Evolutionary conservation across 2,329 filamentous ascomycete species (phyloP), one percentile per base, ranked within the genome.

Genomic region (Penicillium nordicum): DNA sequence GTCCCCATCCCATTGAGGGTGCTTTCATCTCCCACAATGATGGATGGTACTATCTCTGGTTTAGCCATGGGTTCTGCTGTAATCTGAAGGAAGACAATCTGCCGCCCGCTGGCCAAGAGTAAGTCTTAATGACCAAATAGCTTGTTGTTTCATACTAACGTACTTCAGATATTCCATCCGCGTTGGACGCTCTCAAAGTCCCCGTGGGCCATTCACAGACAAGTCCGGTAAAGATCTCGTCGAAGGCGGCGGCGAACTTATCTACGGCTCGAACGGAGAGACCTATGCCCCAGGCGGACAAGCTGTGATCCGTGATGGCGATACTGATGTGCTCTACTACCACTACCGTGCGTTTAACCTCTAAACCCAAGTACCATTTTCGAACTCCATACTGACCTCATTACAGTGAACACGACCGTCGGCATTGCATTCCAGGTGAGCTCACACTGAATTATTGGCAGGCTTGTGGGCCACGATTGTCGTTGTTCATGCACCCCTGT

Each of bases 241-340:
- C 1, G 64, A 78, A 2, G 81, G 81, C 43, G 86, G 86, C 9
- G 87, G 87, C 0, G 84, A 81, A 0, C 74, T 82, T 1, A 79
- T 89, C 1, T 79, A 89, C 1, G 79, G 79, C 53, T 82, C 78
- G 4, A 85, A 88, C 58, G 81, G 73, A 11, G 80, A 76, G 27
- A 79, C 87, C 0, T 89, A 88, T 63, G 86, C 82, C 16, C 86
- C 86, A 9, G 87, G 86, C 44, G 85, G 85, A 1, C 85, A 88
- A 65, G 83, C 82, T 18, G 78, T 88, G 1, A 80, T 82, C 59
- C 73, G 75, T 1, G 84, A 86, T 57, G 63, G 59, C 9, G 58
- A 61, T 7, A 62, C 55, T 4, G 71, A 73, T 46, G 58, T 70
- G 23, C 64, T 73, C 5, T 73, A 71, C 53, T 73, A 73, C 49